Evolutionary conservation across 148 eudicot species (phyloP).

Genomic region (Chenopodium formosanum): DNA sequence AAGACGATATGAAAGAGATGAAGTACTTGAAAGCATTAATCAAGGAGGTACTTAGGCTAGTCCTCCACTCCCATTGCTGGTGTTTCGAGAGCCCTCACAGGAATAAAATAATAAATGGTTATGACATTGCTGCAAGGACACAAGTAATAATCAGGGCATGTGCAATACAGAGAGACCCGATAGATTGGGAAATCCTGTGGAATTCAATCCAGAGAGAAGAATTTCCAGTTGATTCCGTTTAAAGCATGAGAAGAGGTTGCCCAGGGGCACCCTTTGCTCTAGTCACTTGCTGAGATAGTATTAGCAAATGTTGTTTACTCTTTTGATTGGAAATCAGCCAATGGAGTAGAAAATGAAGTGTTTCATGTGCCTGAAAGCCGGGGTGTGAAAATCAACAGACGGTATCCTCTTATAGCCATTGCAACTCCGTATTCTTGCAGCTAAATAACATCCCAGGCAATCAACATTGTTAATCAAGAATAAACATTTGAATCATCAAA

Average conservation of each 20-base stretch:
- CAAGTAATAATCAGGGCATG: constrained; percentile 32
- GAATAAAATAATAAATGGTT: constrained; percentile 25
- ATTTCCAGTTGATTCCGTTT: constrained; percentile 36
- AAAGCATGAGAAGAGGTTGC: constrained; percentile 41
- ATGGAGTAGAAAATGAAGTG: constrained; percentile 16
- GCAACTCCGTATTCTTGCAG: background rate
- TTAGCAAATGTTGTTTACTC: constrained; percentile 31
- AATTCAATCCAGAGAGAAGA: constrained; percentile 38
- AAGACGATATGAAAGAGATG: constrained; percentile 30
- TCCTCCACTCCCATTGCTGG: constrained; percentile 31
- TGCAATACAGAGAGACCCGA: constrained; percentile 39
- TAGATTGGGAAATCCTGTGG: constrained; percentile 31
- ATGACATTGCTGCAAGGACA: constrained; percentile 40
- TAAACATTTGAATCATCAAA: background rate
- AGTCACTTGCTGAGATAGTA: constrained; percentile 17
- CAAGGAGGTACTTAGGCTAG: constrained; percentile 31
- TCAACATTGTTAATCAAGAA: background rate
- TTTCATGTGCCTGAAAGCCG: constrained; percentile 14
- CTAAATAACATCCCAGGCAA: background rate
- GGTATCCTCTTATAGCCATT: constrained; percentile 26
- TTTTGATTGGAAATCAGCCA: constrained; percentile 30
- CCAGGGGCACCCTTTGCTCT: constrained; percentile 33
- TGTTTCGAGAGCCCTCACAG: constrained; percentile 24
- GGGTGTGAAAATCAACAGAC: constrained; percentile 15
- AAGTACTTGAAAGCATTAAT: constrained; percentile 35